These are phyloP conservation scores for Oxyria digyna DNA, from an alignment of 148 eudicot species.

Conservation along the genomic window DNA sequence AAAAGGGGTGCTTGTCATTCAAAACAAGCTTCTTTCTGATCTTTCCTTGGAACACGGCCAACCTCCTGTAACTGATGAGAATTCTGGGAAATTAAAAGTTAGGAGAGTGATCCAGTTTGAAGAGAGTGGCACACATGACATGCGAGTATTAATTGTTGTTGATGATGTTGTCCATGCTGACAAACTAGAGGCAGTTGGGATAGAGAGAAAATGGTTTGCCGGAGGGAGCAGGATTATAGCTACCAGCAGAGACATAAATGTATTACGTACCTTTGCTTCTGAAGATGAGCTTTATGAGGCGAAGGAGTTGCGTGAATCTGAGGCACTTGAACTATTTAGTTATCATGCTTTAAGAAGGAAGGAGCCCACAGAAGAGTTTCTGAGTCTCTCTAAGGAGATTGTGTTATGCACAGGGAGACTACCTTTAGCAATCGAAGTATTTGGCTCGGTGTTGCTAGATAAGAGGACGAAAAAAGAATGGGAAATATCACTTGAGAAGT, in stretches of 20 bases:
- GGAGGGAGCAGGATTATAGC: conserved; percentile 45
- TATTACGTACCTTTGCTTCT: conserved; percentile 6
- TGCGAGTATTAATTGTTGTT: conserved; percentile 32
- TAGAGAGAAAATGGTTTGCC: conserved; percentile 24
- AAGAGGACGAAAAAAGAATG: conserved; percentile 37
- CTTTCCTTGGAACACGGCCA: conserved; percentile 14
- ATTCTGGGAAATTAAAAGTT: conserved; percentile 5
- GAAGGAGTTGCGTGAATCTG: conserved; percentile 15
- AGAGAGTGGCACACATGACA: conserved; percentile 8
- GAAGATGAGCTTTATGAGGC: conserved; percentile 33
- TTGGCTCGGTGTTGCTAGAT: conserved; percentile 42
- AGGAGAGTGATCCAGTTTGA: neutral
- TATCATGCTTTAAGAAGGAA: conserved; percentile 41
- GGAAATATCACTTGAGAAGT: conserved; percentile 27
- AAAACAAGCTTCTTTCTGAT: conserved; percentile 17
- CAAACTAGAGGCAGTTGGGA: conserved; percentile 21
- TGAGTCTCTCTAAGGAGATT: conserved; percentile 19
- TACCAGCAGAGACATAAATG: conserved; percentile 31
- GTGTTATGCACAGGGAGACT: conserved; percentile 42
- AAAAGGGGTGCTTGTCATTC: conserved; percentile 19
- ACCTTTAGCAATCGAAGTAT: conserved; percentile 65
- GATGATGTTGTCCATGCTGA: conserved; percentile 35
- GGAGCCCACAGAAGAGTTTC: conserved; percentile 22
- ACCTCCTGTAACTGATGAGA: conserved; percentile 1
- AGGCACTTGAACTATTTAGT: conserved; percentile 38